Evolutionary conservation across 192 early-diverging fungal genomes (phyloP).

Genomic region (Chytriomyces sp.): DNA sequence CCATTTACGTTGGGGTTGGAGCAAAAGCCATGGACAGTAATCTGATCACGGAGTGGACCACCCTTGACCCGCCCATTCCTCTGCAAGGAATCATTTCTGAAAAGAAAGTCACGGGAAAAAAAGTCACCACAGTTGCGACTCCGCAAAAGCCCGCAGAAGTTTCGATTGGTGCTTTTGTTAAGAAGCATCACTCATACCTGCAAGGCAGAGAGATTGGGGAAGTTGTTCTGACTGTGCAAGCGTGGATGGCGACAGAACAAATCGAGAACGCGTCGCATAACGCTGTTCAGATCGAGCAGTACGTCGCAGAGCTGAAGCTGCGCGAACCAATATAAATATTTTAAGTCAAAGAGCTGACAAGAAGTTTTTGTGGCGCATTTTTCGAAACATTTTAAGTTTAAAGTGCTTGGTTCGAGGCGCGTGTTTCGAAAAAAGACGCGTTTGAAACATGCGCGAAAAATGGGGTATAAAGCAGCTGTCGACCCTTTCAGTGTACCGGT

Average conservation of each 20-base stretch:
- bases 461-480: no score
- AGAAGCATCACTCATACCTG: conserved; percentile 48
- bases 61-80: conserved; percentile 26
- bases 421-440: no score
- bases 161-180: conserved; percentile 47
- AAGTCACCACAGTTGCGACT: not conserved
- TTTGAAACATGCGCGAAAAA: no score
- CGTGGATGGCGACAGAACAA: conserved; percentile 57
- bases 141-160: conserved; percentile 31
- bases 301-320: conserved; percentile 35
- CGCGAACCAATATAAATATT: not conserved
- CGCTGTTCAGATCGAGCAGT: conserved; percentile 47
- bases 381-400: no score
- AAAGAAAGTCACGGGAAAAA: conserved; percentile 40
- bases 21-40: conserved; percentile 39
- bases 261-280: conserved; percentile 53
- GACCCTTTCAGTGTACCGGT: no score
- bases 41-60: conserved; percentile 45
- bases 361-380: no score
- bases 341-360: no score
- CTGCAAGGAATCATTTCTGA: conserved; percentile 42
- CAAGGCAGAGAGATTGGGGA: conserved; percentile 45
- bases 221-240: conserved; percentile 40
- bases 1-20: conserved; percentile 35
- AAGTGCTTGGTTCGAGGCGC: no score